Evolutionary conservation across 192 early-diverging fungal genomes (phyloP), one percentile per base, ranked within the genome.

Genomic region (Pecoramyces ruminantium): DNA sequence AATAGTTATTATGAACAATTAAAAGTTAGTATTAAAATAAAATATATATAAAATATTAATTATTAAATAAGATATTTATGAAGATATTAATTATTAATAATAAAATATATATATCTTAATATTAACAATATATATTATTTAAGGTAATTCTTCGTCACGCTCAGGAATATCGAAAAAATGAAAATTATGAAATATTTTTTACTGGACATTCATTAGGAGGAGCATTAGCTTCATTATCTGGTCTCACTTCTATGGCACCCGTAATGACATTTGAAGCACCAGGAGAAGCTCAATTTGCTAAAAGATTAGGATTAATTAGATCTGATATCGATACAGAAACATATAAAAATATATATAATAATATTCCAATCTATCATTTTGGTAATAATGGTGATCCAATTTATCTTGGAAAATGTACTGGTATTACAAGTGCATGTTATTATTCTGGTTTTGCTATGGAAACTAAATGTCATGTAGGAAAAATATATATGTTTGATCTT

Each of bases 311-410:
- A 80, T 85, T 98, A 34, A 34, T 34, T 34, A 34, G 11, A 34
- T 6, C 30, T 34, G 30, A 34, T 78, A 92, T 90, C 18, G 84
- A 84, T 13, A 80, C 84, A 14, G 81, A 85, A 17, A 85, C 87
- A 78, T 88, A 88, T 82, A 82, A 90, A 8, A 85, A 90, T 0
- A 2, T 28, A 2, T 40, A 79, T 40, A 30, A 29, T n/a, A 28
- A n/a, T 40, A 78, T 90, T 27, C 93, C 96, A n/a, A 90, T 97
- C 30, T 98, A 90, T 83, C 97, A 98, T 80, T 85, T 96, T 83
- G 96, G 96, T 8, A 92, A 98, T 86, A 92, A 91, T 4, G 93
- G 92, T 4, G 97, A 98, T 85, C 96, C 96, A 15, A 92, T 98
- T 29, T 98, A 90, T 85, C 87, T 93, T 81, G 97, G 97, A 29